Conservation (phyloP, 2,329 filamentous ascomycete species). For the Aspergillus intermedius region DNA sequence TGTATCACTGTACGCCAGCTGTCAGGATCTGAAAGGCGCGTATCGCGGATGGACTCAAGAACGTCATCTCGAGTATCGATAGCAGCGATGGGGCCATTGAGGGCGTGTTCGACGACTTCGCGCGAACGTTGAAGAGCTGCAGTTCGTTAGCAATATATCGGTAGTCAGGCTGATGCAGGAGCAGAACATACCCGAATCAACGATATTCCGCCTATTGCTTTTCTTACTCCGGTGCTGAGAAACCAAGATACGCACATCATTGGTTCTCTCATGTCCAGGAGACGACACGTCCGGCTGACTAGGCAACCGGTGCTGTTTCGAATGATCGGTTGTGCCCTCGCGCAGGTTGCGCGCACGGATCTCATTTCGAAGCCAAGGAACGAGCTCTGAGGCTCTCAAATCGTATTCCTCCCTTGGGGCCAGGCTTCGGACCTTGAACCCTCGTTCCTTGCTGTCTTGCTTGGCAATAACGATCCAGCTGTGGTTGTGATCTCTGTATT, state of each 20-base stretch:
- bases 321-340: constrained; percentile 42
- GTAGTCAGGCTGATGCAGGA: constrained; percentile 9
- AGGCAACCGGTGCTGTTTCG: constrained; percentile 34
- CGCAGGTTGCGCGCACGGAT: constrained; percentile 69
- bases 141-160: constrained; percentile 10
- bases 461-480: constrained; percentile 88
- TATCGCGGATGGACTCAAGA: constrained; percentile 67
- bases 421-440: constrained; percentile 71
- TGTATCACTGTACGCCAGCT: constrained; percentile 80
- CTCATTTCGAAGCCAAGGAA: constrained; percentile 74
- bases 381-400: constrained; percentile 63
- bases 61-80: constrained; percentile 83
- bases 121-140: constrained; percentile 49
- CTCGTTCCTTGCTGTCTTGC: constrained; percentile 49
- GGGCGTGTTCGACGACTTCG: constrained; percentile 62
- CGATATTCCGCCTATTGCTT: constrained; percentile 76
- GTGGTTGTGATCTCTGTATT: constrained; percentile 70
- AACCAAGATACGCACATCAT: constrained; percentile 78
- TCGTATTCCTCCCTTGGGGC: constrained; percentile 76
- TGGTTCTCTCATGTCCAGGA: constrained; percentile 44
- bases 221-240: constrained; percentile 83
- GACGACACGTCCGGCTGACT: constrained; percentile 34
- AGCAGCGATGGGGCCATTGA: constrained; percentile 73
- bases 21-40: constrained; percentile 70
- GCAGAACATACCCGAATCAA: constrained; percentile 66